Percentiles rank a stretch among this genome's conserved stretches.
Conservation (phyloP, 257 asterid species). For the Jacaranda copaia region DNA sequence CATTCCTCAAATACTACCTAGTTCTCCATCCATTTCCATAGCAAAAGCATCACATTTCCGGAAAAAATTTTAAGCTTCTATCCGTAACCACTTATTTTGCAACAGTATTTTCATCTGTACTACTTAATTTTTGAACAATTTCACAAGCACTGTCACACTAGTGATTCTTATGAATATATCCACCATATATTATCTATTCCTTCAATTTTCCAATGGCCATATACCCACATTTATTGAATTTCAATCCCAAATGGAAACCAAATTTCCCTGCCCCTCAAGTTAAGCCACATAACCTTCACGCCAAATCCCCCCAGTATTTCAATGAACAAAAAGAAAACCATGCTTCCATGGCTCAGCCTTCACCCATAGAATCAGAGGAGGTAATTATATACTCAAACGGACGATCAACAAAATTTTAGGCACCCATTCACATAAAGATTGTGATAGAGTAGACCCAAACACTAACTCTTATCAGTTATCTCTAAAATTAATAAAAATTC, state of each 20-base stretch:
- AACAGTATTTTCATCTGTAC: background rate
- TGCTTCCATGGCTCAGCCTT: constrained; percentile 24
- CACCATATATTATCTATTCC: constrained; percentile 10
- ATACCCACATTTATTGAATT: constrained; percentile 10
- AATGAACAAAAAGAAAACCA: background rate
- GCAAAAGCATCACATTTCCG: constrained; percentile 5
- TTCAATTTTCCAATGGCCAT: constrained; percentile 10
- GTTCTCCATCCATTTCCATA: constrained; percentile 19
- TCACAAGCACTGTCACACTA: background rate
- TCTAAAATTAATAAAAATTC: constrained; percentile 7
- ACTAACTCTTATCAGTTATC: constrained; percentile 16
- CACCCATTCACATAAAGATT: background rate
- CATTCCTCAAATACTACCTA: constrained; percentile 9
- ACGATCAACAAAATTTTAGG: constrained; percentile 2
- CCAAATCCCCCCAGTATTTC: background rate
- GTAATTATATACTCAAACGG: background rate
- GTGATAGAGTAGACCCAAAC: constrained; percentile 6
- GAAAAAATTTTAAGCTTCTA: background rate
- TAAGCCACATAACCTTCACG: constrained; percentile 16
- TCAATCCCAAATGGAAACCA: background rate
- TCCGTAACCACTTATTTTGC: constrained; percentile 7
- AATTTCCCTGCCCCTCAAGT: constrained; percentile 5
- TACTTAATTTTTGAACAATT: background rate
- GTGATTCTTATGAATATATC: constrained; percentile 19
- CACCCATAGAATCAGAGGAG: background rate